Conservation (phyloP, 352 stramenopile species). For the Pythium sp. region DNA sequence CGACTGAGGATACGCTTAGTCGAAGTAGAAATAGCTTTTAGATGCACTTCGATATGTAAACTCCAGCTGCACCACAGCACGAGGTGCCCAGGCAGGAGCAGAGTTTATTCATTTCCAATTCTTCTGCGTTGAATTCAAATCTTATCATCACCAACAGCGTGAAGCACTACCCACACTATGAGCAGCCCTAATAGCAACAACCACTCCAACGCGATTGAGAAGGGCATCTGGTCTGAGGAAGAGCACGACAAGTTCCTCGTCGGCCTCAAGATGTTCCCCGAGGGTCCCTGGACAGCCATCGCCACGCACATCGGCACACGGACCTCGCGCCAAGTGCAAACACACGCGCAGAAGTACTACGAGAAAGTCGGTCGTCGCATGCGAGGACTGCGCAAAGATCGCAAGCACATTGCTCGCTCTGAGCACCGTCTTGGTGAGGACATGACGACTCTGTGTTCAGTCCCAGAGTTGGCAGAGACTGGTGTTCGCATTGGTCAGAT, state of each 20-base stretch:
- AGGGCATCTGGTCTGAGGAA: constrained; percentile 25
- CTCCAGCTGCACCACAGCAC: no score
- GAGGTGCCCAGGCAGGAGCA: no score
- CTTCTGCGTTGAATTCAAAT: no score
- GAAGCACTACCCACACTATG: not conserved
- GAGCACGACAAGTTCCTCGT: constrained; percentile 35
- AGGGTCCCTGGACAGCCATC: constrained; percentile 22
- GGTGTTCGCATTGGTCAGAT: constrained; percentile 2
- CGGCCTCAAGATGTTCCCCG: constrained; percentile 25
- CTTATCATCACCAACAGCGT: no score
- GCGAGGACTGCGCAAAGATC: constrained; percentile 19
- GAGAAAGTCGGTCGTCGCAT: constrained; percentile 11
- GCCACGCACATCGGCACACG: constrained; percentile 12
- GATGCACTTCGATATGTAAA: no score
- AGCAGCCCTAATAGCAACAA: not conserved
- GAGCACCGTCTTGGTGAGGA: constrained; percentile 22
- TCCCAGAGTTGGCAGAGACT: not conserved
- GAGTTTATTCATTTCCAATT: no score
- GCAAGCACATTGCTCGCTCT: constrained; percentile 17
- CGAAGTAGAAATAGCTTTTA: no score
- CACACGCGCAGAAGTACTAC: constrained; percentile 22
- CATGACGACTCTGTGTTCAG: constrained; percentile 2
- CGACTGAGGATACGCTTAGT: no score
- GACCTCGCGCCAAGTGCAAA: constrained; percentile 18
- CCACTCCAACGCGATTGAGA: not conserved